Percentiles rank a stretch among this genome's conserved stretches.
phyloP scores from a whole-genome alignment of 495 filamentous ascomycete genomes.

The Penicillium lividum region DNA sequence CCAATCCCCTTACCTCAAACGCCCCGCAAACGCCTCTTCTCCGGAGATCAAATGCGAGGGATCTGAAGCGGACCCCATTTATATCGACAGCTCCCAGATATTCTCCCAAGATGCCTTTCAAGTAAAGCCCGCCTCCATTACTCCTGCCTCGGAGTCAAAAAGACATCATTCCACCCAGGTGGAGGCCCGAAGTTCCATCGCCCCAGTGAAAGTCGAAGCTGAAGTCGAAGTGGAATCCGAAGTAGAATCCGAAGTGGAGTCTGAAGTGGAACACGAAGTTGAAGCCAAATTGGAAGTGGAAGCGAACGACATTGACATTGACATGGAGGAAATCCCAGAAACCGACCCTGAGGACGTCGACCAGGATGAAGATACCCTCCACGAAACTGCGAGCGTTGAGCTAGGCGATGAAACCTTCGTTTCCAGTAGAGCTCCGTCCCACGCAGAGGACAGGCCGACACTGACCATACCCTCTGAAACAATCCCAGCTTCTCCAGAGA shows the following conservation, averaged over 20 bases:
- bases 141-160: background rate
- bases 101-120: background rate
- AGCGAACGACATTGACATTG: background rate
- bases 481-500: background rate
- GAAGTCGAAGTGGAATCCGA: too few relatives aligned
- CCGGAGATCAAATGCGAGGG: constrained; percentile 8
- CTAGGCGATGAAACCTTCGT: constrained; percentile 35
- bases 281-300: background rate
- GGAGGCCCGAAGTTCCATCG: background rate
- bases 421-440: constrained; percentile 4
- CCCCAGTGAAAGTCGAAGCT: background rate
- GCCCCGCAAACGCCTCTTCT: constrained; percentile 5
- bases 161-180: background rate
- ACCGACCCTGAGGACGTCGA: constrained; percentile 14
- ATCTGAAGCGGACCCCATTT: background rate
- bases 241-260: too few relatives aligned
- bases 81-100: background rate
- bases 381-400: constrained; percentile 47
- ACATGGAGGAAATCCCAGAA: constrained; percentile 18
- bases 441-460: background rate
- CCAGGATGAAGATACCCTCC: constrained; percentile 25
- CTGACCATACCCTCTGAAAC: background rate
- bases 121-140: background rate
- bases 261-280: too few relatives aligned
- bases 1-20: background rate